Conservation (phyloP, 768 basidiomycete species). For the Hypholoma fasciculare region DNA sequence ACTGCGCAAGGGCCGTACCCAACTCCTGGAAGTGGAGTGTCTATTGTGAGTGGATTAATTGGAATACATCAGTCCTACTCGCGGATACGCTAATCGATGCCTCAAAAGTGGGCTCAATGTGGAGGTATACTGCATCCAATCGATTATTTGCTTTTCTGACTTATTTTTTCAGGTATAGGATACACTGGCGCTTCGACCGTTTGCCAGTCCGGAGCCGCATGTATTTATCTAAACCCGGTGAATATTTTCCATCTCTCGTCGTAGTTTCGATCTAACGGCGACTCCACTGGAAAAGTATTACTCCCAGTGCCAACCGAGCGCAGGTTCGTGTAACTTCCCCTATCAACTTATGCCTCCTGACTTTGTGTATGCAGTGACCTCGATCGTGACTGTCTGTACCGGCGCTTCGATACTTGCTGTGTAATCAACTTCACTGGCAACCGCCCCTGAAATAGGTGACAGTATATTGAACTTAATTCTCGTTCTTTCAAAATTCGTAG, state of each 20-base stretch:
- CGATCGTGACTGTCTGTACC: not conserved
- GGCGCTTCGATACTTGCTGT: no score
- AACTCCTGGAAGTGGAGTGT: not conserved
- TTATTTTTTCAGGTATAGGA: not conserved
- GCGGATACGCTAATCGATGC: not conserved
- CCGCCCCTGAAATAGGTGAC: no score
- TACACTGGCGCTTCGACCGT: no score
- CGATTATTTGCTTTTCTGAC: not conserved
- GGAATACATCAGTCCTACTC: not conserved
- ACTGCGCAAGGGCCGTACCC: no score
- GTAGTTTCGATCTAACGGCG: no score
- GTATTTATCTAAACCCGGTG: no score
- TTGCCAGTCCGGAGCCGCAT: no score
- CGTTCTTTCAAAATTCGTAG: no score
- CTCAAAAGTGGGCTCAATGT: slow-evolving; percentile 10
- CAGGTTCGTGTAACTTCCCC: not conserved
- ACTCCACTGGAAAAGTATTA: not conserved
- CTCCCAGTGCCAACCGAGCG: slow-evolving; percentile 6
- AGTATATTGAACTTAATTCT: no score
- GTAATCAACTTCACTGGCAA: no score
- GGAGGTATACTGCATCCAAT: slow-evolving; percentile 1
- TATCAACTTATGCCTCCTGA: not conserved
- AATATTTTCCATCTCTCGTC: no score
- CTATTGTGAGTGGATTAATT: not conserved
- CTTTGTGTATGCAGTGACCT: not conserved